Conservation (phyloP, 192 early-diverging fungal genomes). For the Geranomyces michiganensis region DNA sequence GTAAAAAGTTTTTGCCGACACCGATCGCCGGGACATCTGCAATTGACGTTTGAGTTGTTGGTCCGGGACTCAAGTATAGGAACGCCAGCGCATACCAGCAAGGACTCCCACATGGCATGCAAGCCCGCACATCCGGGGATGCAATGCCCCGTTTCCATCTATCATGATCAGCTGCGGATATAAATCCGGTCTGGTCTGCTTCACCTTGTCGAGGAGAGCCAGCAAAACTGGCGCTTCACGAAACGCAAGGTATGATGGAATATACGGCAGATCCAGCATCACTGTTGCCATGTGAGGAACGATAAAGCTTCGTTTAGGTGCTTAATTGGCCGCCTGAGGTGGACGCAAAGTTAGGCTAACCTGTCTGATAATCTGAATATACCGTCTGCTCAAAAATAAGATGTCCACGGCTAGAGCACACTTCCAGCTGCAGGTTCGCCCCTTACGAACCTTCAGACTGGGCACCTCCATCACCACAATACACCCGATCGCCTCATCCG, state of each 20-base stretch:
- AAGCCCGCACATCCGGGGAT: conserved; percentile 85
- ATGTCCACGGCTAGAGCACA: background rate
- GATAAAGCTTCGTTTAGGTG: background rate
- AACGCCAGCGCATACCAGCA: conserved; percentile 25
- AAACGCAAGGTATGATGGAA: conserved; percentile 90
- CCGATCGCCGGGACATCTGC: conserved; percentile 78
- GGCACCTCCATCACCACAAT: conserved; percentile 75
- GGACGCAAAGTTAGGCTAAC: background rate
- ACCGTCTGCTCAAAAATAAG: background rate
- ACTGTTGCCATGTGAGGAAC: conserved; percentile 39
- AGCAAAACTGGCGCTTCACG: conserved; percentile 74
- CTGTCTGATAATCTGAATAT: conserved; percentile 18
- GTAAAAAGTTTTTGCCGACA: conserved; percentile 87
- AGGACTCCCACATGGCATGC: conserved; percentile 83
- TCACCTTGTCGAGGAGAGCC: conserved; percentile 60
- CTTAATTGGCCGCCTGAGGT: too few species aligned
- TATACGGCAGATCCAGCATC: conserved; percentile 75
- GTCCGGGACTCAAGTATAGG: background rate
- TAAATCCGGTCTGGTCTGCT: conserved; percentile 49
- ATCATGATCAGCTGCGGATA: conserved; percentile 65
- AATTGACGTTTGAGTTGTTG: background rate
- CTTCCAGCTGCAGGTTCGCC: background rate
- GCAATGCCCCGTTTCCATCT: conserved; percentile 52
- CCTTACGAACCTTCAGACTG: conserved; percentile 44
- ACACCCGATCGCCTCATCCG: conserved; percentile 67